phyloP scores from a whole-genome alignment of 371 early-diverging fungal species.

The Syncephalastrum racemosum region DNA sequence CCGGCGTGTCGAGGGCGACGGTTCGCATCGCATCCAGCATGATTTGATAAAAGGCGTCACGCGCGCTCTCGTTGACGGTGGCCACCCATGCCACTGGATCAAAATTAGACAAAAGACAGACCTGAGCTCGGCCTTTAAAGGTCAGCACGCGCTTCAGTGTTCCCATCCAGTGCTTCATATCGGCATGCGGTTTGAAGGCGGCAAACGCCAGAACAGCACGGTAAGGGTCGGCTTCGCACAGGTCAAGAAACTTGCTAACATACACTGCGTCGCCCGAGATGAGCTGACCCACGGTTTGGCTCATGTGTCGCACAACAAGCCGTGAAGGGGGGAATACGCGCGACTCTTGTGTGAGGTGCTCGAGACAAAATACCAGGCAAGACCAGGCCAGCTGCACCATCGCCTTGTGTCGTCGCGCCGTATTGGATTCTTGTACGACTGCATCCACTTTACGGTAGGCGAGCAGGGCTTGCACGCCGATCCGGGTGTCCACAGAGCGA shows the following conservation, averaged over 20 bases:
- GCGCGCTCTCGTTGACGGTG: constrained; percentile 9
- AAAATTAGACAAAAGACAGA: constrained; percentile 10
- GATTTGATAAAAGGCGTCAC: constrained; percentile 3
- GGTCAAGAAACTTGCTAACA: constrained; percentile 8
- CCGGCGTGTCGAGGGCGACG: too few species aligned
- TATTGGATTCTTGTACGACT: constrained; percentile 7
- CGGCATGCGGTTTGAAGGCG: constrained; percentile 16
- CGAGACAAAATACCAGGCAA: constrained; percentile 12
- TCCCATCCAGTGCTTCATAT: constrained; percentile 6
- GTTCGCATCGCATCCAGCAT: too few species aligned
- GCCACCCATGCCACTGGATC: constrained; percentile 9
- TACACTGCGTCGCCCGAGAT: constrained; percentile 4
- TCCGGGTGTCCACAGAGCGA: constrained; percentile 16
- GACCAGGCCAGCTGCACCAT: constrained; percentile 13
- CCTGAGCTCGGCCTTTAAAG: constrained; percentile 1
- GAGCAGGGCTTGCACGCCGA: constrained; percentile 19
- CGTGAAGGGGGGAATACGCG: constrained; percentile 16
- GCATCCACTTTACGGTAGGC: constrained; percentile 12
- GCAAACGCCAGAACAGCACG: constrained; percentile 12
- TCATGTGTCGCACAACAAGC: constrained; percentile 13
- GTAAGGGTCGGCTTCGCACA: constrained; percentile 6
- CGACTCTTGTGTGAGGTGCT: constrained; percentile 7
- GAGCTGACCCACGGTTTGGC: constrained; percentile 3
- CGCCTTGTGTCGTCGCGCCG: constrained; percentile 1
- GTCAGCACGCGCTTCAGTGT: constrained; percentile 3